Base-by-base conservation (phyloP, 129 eudicot species). In the Flaveria linearis region DNA sequence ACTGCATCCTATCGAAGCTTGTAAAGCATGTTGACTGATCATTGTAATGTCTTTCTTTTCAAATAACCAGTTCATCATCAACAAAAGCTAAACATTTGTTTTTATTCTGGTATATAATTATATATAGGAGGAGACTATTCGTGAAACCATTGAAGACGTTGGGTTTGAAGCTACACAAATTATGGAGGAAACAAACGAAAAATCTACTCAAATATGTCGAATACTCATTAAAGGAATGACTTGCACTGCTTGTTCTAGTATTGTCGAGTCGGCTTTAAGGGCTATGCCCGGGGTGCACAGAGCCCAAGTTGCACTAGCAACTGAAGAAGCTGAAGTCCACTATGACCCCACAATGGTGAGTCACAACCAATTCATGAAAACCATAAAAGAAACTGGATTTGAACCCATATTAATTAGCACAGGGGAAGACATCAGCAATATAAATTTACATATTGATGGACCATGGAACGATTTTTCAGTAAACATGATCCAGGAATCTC, bases 281-380 rank as follows among this genome's bases (percentile, higher is more conserved):
- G 74, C 66, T 53, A 16, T 85, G 13, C 88, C 81, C 5, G 97
- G 93, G 4, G 91, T 92, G n/a, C 85, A 68, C 1, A 85, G 79
- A 78, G 89, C 97, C 56, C 90, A 80, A 73, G 97, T 92, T 28
- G 95, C 92, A n/a, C 77, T 92, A 87, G 88, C 97, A 61, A 89
- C 96, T 3, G 89, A 89, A 84, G 90, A 83, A 77, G 96, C 90
- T 15, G 89, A 92, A 89, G 79, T 92, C 71, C 89, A 71, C 25
- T 92, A 87, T 49, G 92, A 92, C 71, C 92, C 97, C 7, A 80
- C 62, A 67, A 61, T 85, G 25, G 64, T 89, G 46, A 68, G 60
- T 71, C 82, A 81, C 60, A 42, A 65, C 7, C 84, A 85, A 39
- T 57, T 92, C 28, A 7, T 87, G 70, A 67, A 82, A 36, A 79